phyloP scores from a whole-genome alignment of 2,329 filamentous ascomycete genomes.

The Trichophyton verrucosum region DNA sequence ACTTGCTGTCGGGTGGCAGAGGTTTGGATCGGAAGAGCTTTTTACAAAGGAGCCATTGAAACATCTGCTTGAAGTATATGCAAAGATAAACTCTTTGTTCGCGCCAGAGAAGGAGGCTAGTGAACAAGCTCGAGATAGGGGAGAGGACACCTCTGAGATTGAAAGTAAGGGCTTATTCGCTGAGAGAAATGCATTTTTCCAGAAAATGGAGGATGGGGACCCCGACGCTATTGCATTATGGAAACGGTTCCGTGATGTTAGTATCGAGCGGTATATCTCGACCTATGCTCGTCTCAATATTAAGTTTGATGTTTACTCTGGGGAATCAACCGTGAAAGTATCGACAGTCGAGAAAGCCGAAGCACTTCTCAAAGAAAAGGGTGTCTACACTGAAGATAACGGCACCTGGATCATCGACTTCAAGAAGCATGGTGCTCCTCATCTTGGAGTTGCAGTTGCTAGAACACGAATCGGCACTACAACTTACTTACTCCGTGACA shows the following conservation, averaged over 20 bases:
- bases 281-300: constrained; percentile 62
- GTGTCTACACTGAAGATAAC: constrained; percentile 56
- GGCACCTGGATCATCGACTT: constrained; percentile 64
- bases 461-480: constrained; percentile 63
- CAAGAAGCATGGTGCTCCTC: constrained; percentile 53
- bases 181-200: constrained; percentile 45
- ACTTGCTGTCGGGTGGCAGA: constrained; percentile 60
- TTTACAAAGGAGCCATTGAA: constrained; percentile 63
- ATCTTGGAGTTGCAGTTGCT: constrained; percentile 57
- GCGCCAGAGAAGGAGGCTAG: constrained; percentile 54
- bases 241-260: constrained; percentile 54
- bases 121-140: constrained; percentile 38
- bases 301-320: constrained; percentile 57
- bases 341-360: constrained; percentile 54
- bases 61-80: constrained; percentile 71
- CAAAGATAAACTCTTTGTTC: constrained; percentile 56
- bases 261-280: constrained; percentile 53
- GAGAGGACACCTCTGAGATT: constrained; percentile 28
- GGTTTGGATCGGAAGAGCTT: constrained; percentile 61
- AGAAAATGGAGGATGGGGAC: constrained; percentile 58
- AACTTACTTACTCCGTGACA: constrained; percentile 65
- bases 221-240: constrained; percentile 48
- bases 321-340: constrained; percentile 60
- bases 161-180: constrained; percentile 36
- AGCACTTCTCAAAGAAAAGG: constrained; percentile 49